These are phyloP conservation scores for Dittrichia graveolens DNA, from an alignment of 129 eudicot genomes.

Conservation along the genomic window DNA sequence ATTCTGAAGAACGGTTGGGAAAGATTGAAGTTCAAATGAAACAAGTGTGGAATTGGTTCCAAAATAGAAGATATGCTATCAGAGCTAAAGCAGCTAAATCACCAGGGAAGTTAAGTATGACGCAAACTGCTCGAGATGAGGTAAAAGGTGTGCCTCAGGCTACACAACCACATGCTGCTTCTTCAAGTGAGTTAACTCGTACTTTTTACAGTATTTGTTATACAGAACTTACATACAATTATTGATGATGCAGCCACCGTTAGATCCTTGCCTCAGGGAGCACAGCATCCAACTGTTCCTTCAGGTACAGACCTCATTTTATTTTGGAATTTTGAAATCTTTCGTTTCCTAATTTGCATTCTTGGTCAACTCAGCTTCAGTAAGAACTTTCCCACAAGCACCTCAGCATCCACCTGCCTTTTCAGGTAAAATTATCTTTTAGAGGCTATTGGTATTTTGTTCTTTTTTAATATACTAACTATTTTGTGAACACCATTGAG, in stretches of 20 bases:
- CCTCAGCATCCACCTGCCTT: constrained; percentile 45
- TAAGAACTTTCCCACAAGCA: constrained; percentile 53
- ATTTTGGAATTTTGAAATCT: not conserved
- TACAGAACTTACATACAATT: constrained; percentile 16
- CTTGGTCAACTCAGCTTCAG: constrained; percentile 41
- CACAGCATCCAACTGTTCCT: constrained; percentile 51
- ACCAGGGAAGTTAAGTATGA: constrained; percentile 44
- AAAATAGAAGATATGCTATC: constrained; percentile 89
- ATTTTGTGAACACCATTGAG: not conserved
- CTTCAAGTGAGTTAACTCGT: constrained; percentile 44
- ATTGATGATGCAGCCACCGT: constrained; percentile 36
- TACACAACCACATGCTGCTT: constrained; percentile 46
- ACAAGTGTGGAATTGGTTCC: constrained; percentile 99
- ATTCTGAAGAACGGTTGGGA: constrained; percentile 71
- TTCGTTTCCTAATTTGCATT: constrained; percentile 12
- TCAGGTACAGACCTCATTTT: constrained; percentile 34
- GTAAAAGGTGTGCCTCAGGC: constrained; percentile 54
- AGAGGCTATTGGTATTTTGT: not conserved
- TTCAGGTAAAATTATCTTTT: constrained; percentile 34
- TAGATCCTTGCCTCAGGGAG: constrained; percentile 52
- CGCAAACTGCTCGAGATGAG: constrained; percentile 53
- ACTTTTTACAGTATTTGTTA: constrained; percentile 13
- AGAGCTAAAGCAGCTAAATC: constrained; percentile 73
- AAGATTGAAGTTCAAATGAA: constrained; percentile 78
- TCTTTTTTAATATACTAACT: not conserved